phyloP scores from a whole-genome alignment of 371 early-diverging fungal species.

The Lichtheimia ornata region DNA sequence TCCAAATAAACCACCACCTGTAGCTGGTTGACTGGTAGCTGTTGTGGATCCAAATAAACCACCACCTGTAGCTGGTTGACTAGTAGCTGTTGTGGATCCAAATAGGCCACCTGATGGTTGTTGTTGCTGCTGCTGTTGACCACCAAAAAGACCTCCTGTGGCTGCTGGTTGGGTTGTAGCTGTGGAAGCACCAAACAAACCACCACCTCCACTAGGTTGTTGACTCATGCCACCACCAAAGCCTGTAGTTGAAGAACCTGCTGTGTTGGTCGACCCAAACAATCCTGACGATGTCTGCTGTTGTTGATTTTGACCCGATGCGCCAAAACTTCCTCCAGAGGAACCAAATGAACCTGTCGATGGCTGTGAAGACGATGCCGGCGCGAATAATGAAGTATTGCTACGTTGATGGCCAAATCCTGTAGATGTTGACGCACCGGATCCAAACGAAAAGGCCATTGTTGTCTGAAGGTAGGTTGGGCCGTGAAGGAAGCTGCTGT shows the following conservation, averaged over 20 bases:
- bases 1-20: too few species aligned
- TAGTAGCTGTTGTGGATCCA: neutral
- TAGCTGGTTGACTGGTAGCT: too few species aligned
- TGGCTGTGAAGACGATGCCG: slow-evolving; percentile 10
- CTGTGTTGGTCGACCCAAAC: slow-evolving; percentile 1
- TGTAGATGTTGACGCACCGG: neutral
- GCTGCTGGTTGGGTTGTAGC: slow-evolving; percentile 4
- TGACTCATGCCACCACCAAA: slow-evolving; percentile 1
- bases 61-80: neutral
- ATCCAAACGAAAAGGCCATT: slow-evolving; percentile 1
- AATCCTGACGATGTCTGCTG: slow-evolving; percentile 3
- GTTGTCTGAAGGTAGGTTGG: neutral
- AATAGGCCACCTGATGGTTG: neutral
- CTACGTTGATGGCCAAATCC: slow-evolving; percentile 22
- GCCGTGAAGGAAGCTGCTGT: too few species aligned
- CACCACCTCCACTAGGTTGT: neutral
- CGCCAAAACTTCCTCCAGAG: neutral
- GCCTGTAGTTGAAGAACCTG: neutral
- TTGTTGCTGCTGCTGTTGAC: neutral
- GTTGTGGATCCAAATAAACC: neutral
- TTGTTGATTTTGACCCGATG: slow-evolving; percentile 3
- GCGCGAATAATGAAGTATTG: slow-evolving; percentile 20
- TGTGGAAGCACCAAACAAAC: neutral
- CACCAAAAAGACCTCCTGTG: neutral
- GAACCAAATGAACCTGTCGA: slow-evolving; percentile 6